Evolutionary conservation across 2,329 filamentous ascomycete species (phyloP), one percentile per base, ranked within the genome.

Genomic region (Dactylonectria estremocensis): DNA sequence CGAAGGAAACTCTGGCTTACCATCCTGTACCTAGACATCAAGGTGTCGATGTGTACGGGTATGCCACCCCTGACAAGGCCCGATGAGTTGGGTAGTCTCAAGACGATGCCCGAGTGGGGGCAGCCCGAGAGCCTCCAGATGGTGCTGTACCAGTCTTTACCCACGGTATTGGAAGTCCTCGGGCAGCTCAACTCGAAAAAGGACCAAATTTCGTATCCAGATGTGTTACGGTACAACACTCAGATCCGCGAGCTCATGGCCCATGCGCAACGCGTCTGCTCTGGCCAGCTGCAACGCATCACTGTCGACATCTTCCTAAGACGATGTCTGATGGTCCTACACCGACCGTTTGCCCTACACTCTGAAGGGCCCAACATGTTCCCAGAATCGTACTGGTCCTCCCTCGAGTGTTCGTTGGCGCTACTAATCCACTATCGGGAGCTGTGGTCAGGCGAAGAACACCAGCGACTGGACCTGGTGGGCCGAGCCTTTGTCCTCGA

Each of bases 341-440:
- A 81, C 57, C 74, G 79, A 8, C 78, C 78, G 1, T 81, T 79
- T 69, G 80, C 79, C 22, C 72, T 81, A 54, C 78, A 80, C 61
- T 67, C 73, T 1, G 77, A 80, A 3, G 78, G 78, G 0, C 79
- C 79, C 1, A 66, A 69, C 55, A 57, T 78, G 70, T 80, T 77
- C 55, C 77, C 79, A 5, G 78, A 80, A 62, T 78, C 78, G 33
- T 80, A 80, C 72, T 81, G 79, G 78, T 77, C 76, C 18, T 81
- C 79, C 8, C 72, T 81, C 18, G 78, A 80, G 71, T 81, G 79
- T 69, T 79, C 79, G 0, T 75, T 81, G 6, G 78, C 79, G 9
- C 70, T 81, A 24, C 72, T 81, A 4, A 73, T 81, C 50, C 78
- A 80, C 62, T 80, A 80, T 49, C 78, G 79, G 49, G 78, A 81